phyloP scores from a whole-genome alignment of 805 yeast genomes.

The Candida succiphila region DNA sequence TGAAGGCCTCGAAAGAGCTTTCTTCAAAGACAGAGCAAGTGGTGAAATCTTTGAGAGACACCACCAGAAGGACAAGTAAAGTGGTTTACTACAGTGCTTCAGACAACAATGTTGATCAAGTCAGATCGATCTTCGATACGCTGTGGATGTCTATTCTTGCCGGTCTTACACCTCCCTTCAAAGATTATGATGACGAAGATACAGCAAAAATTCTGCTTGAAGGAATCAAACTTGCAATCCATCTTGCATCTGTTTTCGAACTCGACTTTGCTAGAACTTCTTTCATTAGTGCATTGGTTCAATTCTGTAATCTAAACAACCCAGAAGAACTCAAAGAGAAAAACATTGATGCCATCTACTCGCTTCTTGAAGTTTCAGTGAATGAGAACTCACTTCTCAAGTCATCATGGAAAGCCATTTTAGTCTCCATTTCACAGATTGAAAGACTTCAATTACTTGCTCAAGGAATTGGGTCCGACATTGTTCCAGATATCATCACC shows the following conservation, averaged over 20 bases:
- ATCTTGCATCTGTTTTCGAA: slow-evolving; percentile 76
- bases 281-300: slow-evolving; percentile 82
- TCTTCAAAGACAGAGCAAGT: slow-evolving; percentile 80
- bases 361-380: slow-evolving; percentile 67
- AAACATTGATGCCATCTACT: slow-evolving; percentile 71
- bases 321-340: slow-evolving; percentile 68
- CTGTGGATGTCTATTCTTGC: slow-evolving; percentile 97
- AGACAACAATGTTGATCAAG: slow-evolving; percentile 67
- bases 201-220: slow-evolving; percentile 64
- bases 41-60: slow-evolving; percentile 53
- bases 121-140: slow-evolving; percentile 85
- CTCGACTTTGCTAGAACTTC: slow-evolving; percentile 80
- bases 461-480: slow-evolving; percentile 74
- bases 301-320: slow-evolving; percentile 74
- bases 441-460: slow-evolving; percentile 85
- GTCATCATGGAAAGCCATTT: slow-evolving; percentile 76
- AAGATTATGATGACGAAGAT: slow-evolving; percentile 72
- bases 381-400: slow-evolving; percentile 68
- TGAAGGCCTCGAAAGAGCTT: slow-evolving; percentile 88
- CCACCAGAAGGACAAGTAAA: slow-evolving; percentile 32
- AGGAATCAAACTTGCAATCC: slow-evolving; percentile 75
- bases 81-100: slow-evolving; percentile 69
- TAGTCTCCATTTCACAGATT: slow-evolving; percentile 78
- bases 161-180: slow-evolving; percentile 88
- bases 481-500: slow-evolving; percentile 75